Base-by-base conservation (phyloP, 805 yeast genomes). In the Wickerhamomyces canadensis region DNA sequence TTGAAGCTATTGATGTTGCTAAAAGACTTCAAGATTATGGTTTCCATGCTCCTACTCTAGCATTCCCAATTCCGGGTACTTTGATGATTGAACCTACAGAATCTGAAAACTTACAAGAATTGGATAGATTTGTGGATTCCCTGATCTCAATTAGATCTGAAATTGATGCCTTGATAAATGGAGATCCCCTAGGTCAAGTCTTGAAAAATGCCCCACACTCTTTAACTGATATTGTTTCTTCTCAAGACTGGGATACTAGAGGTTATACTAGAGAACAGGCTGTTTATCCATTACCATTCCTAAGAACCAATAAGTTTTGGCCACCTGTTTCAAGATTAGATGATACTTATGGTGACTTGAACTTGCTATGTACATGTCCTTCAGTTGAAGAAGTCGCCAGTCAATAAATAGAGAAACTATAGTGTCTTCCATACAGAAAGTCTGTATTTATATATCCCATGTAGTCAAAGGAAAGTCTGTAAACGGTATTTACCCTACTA, bases 1-100 rank as follows among this genome's bases (percentile, higher is more conserved):
- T 91, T 37, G 97, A 93, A 65, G 97, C 97, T 16, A 86, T 91
- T 51, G 98, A 93, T 60, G 80, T 93, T 42, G 98, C 98, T 40
- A 93, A 93, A 69, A 78, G 98, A 62, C 72, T 93, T 43, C 98
- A 93, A 65, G 98, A 93, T 65, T 93, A 91, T 60, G 96, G 98
- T 1, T 93, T 93, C 78, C 98, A 93, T 63, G 96, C 96, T 1
- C 98, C 98, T 44, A 93, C 98, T 19, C 80, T 93, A 85, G 93
- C 98, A 3, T 93, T 93, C 85, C 98, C 98, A 9, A 95, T 93
- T 35, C 91, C 97, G 5, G 95, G 95, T 44, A 93, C 98, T 2
- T 72, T 93, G 51, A 93, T 93, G 98, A 78, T 93, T 45, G 98
- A 93, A 67, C 98, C 98, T 42, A 93, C 98, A 4, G 98, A 93